Evolutionary conservation across 1,284 basidiomycete genomes (phyloP).

Genomic region (Ustilago sp.): DNA sequence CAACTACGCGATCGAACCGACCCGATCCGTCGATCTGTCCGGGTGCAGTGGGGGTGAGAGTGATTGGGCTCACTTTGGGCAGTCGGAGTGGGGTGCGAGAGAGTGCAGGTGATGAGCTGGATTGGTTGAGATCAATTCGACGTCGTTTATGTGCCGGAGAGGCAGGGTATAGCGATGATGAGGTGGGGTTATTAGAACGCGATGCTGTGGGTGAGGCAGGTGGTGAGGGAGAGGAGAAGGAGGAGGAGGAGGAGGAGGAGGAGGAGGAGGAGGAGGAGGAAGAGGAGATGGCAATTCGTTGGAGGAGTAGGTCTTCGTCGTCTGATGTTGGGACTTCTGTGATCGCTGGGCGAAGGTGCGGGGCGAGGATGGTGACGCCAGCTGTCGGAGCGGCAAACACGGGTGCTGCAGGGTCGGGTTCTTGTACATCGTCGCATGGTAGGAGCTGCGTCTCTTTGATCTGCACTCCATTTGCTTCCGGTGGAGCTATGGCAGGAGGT

Average conservation of each 20-base stretch:
- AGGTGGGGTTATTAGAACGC: not conserved
- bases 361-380: not conserved
- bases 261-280: not conserved
- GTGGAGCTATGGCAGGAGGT: not conserved
- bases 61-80: slow-evolving; percentile 22
- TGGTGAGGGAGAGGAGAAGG: slow-evolving; percentile 3
- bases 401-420: not conserved
- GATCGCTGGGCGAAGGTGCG: not conserved
- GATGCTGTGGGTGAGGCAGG: not conserved
- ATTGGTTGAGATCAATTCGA: not conserved
- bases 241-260: not conserved
- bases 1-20: slow-evolving; percentile 30
- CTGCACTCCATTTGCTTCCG: not conserved
- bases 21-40: not conserved
- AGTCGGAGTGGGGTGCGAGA: not conserved
- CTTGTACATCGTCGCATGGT: slow-evolving; percentile 18
- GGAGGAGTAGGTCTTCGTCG: slow-evolving; percentile 33
- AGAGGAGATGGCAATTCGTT: slow-evolving; percentile 8
- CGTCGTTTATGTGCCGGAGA: slow-evolving; percentile 11
- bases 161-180: not conserved
- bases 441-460: slow-evolving; percentile 19
- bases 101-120: not conserved
- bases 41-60: slow-evolving; percentile 10
- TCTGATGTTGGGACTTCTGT: slow-evolving; percentile 31
- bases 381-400: not conserved